phyloP scores from a whole-genome alignment of 768 basidiomycete species.

The Pseudohyphozyma bogoriensis region DNA sequence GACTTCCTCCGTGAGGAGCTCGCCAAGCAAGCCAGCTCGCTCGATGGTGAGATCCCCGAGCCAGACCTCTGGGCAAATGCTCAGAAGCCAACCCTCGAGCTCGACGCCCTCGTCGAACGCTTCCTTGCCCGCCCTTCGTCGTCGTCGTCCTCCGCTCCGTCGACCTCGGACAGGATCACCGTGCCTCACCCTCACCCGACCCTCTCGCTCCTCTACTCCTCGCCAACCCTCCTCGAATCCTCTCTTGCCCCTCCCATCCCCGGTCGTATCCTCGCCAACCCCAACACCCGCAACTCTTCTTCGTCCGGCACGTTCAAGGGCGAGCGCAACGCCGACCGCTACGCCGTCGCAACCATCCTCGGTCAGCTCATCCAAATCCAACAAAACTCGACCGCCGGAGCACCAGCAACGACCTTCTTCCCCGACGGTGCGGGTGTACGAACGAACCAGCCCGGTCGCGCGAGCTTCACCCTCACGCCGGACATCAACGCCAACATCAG shows the following conservation, averaged over 20 bases:
- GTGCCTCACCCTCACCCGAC: slow-evolving; percentile 17
- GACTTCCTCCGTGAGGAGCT: slow-evolving; percentile 12
- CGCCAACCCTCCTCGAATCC: slow-evolving; percentile 23
- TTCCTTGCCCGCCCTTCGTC: slow-evolving; percentile 16
- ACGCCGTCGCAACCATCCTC: slow-evolving; percentile 13
- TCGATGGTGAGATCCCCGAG: slow-evolving; percentile 18
- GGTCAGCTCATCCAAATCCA: not conserved
- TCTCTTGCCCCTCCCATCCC: slow-evolving; percentile 16
- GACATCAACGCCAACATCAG: slow-evolving; percentile 5
- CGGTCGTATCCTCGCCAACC: slow-evolving; percentile 21
- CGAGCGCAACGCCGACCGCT: not conserved
- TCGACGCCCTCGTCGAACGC: slow-evolving; percentile 19
- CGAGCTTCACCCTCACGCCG: slow-evolving; percentile 15
- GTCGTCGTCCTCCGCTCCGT: too few relatives aligned
- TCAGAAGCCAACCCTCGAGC: slow-evolving; percentile 18
- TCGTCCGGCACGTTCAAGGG: too few relatives aligned
- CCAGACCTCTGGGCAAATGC: too few relatives aligned
- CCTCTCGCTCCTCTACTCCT: slow-evolving; percentile 25
- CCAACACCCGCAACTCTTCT: not conserved
- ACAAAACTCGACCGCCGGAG: not conserved
- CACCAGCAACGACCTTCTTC: slow-evolving; percentile 19
- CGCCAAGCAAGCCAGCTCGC: not conserved
- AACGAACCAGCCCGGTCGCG: slow-evolving; percentile 24
- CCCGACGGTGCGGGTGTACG: slow-evolving; percentile 17
- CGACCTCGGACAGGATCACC: too few relatives aligned